Evolutionary conservation across 2,329 filamentous ascomycete species (phyloP).

Genomic region (Sclerotiophoma versabilis): DNA sequence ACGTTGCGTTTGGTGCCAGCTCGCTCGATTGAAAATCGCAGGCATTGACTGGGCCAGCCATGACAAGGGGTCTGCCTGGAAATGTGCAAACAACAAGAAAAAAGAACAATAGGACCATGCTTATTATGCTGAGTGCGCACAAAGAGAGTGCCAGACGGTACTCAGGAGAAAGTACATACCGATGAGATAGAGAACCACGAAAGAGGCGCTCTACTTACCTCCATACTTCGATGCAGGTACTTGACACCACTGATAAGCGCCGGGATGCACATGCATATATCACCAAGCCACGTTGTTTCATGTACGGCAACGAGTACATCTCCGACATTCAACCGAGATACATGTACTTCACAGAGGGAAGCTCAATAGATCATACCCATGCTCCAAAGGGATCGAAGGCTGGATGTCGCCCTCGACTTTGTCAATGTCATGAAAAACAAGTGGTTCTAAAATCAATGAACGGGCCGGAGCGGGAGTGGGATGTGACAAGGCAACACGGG

Average conservation of each 20-base stretch:
- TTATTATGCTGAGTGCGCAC: background rate
- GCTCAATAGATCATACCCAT: too few species aligned
- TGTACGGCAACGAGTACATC: too few species aligned
- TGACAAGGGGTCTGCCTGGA: background rate
- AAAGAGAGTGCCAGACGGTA: background rate
- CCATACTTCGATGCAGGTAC: background rate
- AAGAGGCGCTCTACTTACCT: background rate
- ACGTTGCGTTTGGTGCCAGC: background rate
- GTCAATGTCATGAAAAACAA: too few species aligned
- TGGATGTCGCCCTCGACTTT: background rate
- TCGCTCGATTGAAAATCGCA: slow-evolving; percentile 1
- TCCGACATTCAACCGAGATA: too few species aligned
- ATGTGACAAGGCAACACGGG: background rate
- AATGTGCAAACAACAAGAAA: background rate
- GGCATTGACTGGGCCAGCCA: background rate
- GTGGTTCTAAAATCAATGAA: background rate
- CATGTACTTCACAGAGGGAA: background rate
- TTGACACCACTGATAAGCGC: background rate
- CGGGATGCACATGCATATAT: background rate
- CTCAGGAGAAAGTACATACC: background rate
- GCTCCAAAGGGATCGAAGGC: background rate
- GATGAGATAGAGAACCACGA: background rate
- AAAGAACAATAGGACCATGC: background rate
- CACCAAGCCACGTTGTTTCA: slow-evolving; percentile 7
- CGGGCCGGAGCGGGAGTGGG: background rate